Evolutionary conservation across 495 filamentous ascomycete genomes (phyloP).

Genomic region (Penicillium steckii): DNA sequence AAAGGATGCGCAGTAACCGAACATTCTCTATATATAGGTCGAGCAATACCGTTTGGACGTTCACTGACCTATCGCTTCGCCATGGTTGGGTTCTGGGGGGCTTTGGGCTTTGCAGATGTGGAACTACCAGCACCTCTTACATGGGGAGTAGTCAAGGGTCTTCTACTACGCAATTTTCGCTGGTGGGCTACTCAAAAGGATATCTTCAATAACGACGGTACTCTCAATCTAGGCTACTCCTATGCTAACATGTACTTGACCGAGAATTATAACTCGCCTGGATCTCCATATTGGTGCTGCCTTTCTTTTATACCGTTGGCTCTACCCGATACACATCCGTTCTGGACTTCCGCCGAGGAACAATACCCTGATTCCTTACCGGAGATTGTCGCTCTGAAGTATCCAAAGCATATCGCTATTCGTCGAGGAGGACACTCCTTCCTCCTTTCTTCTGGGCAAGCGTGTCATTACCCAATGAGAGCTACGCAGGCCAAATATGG

Average conservation of each 20-base stretch:
- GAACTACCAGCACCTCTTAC: slow-evolving; percentile 67
- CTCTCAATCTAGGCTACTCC: slow-evolving; percentile 72
- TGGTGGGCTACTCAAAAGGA: slow-evolving; percentile 75
- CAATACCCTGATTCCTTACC: slow-evolving; percentile 56
- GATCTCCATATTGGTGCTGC: slow-evolving; percentile 46
- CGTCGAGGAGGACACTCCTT: slow-evolving; percentile 66
- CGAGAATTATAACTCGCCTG: slow-evolving; percentile 81
- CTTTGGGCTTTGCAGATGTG: slow-evolving; percentile 70
- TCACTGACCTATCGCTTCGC: slow-evolving; percentile 78
- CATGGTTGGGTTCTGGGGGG: slow-evolving; percentile 80
- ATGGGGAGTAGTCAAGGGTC: slow-evolving; percentile 75
- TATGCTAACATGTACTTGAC: slow-evolving; percentile 75
- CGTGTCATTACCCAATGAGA: slow-evolving; percentile 75
- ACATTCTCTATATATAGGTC: slow-evolving; percentile 10
- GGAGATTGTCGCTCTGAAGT: slow-evolving; percentile 53
- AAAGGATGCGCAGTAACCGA: no score
- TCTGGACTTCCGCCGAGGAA: slow-evolving; percentile 58
- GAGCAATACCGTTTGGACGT: slow-evolving; percentile 71
- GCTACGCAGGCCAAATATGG: slow-evolving; percentile 82
- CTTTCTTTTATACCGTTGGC: slow-evolving; percentile 71
- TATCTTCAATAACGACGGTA: slow-evolving; percentile 72
- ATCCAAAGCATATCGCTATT: slow-evolving; percentile 65
- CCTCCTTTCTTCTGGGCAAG: slow-evolving; percentile 71
- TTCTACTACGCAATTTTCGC: slow-evolving; percentile 68
- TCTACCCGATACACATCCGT: slow-evolving; percentile 10